Evolutionary conservation across 2,329 filamentous ascomycete genomes (phyloP).

Genomic region (Chaetomium sp.): DNA sequence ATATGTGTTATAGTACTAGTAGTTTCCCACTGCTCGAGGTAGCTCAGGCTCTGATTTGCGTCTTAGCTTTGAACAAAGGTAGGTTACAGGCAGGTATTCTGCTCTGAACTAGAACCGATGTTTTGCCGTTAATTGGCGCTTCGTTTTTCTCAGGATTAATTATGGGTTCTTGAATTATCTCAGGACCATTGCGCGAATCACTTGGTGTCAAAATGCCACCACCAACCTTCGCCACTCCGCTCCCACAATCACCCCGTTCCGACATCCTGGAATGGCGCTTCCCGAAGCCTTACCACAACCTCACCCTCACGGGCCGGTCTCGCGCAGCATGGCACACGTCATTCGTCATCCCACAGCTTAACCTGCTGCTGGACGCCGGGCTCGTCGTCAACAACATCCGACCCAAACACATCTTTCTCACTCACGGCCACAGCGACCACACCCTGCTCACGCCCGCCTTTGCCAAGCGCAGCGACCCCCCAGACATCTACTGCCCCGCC

Average conservation of each 20-base stretch:
- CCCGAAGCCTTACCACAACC: conserved; percentile 47
- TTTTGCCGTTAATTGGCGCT: conserved; percentile 14
- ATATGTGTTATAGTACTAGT: no score
- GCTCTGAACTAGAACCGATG: conserved; percentile 5
- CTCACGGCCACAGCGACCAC: conserved; percentile 54
- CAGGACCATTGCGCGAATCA: background rate
- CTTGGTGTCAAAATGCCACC: conserved; percentile 11
- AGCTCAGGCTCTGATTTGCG: background rate
- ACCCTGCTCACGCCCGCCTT: conserved; percentile 48
- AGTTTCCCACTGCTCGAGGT: no score
- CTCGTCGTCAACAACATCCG: conserved; percentile 49
- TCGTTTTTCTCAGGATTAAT: background rate
- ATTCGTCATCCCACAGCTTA: conserved; percentile 53
- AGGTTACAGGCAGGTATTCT: background rate
- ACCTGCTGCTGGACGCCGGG: conserved; percentile 53
- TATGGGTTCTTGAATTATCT: background rate
- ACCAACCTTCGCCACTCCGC: conserved; percentile 46
- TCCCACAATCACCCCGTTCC: conserved; percentile 48
- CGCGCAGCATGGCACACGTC: conserved; percentile 56
- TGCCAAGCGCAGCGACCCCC: conserved; percentile 48
- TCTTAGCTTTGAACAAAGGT: background rate
- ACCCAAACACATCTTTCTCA: conserved; percentile 54
- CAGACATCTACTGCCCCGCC: conserved; percentile 49
- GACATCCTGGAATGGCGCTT: conserved; percentile 51
- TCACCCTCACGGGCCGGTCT: conserved; percentile 50